A percentile compares a stretch with the other conserved stretches of the same genome.
Evolutionary conservation across 495 filamentous ascomycete species (phyloP).

Genomic region (Cairneyella variabilis): DNA sequence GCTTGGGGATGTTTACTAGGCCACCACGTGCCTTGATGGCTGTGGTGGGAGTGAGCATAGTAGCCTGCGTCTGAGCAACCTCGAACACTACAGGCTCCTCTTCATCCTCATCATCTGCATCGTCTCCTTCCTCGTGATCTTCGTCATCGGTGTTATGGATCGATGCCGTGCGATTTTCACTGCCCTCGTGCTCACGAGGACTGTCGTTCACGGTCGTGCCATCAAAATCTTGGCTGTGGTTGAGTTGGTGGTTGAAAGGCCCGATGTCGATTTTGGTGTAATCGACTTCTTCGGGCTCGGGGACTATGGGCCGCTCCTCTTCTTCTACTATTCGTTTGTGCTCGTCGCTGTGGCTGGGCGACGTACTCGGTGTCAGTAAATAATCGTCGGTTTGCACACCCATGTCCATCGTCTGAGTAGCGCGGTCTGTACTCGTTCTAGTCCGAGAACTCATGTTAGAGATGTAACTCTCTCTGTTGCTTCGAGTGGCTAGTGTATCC

Average conservation of each 20-base stretch:
- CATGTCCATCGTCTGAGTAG: conserved; percentile 56
- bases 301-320: conserved; percentile 13
- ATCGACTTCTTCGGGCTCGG: conserved; percentile 42
- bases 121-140: conserved; percentile 33
- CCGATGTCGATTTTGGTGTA: conserved; percentile 51
- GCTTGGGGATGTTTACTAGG: conserved; percentile 69
- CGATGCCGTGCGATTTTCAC: conserved; percentile 11
- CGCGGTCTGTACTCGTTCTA: conserved; percentile 50
- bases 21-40: conserved; percentile 48
- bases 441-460: conserved; percentile 38
- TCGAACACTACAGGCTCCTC: conserved; percentile 51
- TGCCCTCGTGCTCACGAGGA: conserved; percentile 8
- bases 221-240: conserved; percentile 21
- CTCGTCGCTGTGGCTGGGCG: conserved; percentile 35
- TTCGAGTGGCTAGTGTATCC: conserved; percentile 55
- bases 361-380: conserved; percentile 43
- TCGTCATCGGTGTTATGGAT: conserved; percentile 21
- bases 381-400: conserved; percentile 47
- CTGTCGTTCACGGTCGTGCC: conserved; percentile 21
- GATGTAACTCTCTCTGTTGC: conserved; percentile 64
- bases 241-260: conserved; percentile 33
- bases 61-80: conserved; percentile 42
- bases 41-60: conserved; percentile 49
- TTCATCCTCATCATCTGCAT: conserved; percentile 42
- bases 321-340: conserved; percentile 30